Base-by-base conservation (phyloP, 106 monocot genomes). In the Narthecium ossifragum region DNA sequence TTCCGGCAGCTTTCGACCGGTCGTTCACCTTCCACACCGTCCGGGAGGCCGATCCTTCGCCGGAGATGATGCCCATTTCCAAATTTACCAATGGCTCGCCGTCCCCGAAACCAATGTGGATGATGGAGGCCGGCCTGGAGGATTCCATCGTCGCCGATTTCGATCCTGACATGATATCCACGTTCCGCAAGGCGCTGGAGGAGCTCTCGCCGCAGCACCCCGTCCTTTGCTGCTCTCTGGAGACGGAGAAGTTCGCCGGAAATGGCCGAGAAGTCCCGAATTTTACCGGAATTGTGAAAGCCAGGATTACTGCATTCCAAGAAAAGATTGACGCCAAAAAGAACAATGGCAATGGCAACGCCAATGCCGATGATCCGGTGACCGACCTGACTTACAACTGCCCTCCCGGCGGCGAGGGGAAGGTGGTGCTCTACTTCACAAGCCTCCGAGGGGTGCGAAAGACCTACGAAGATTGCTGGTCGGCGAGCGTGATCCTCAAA, bases 381-480 rank as follows among this genome's bases (percentile, higher is more conserved):
- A n/a, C n/a, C n/a, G n/a, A n/a, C n/a, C 22, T 38, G 30, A 54
- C 9, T 5, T 17, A 28, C 36, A 60, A 34, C 20, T 66, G 57
- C 53, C 77, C 80, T 6, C 68, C 84, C 2, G 66, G 49, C 3
- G 63, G 79, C 8, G 63, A 74, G 13, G 45, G 57, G 22, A 84
- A 65, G 29, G 79, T 85, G 41, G 87, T 91, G 15, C 31, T 91
- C 27, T 99, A 88, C 71, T 68, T 70, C 68, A 98, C 91, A 0
- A 98, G 98, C 65, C 65, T 98, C 15, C 75, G 91, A 8, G 91
- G 91, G 0, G 64, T 98, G 24, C 45, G 91, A 10, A 84, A 68
- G 62, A 98, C 98, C 0, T 85, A 74, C 59, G 98, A 91, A 62
- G 87, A 98, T 43, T 98, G 98, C 58, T 64, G 66, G 60, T 40